Evolutionary conservation across 306 rosid genomes (phyloP).

Genomic region (Cicer judaicum): DNA sequence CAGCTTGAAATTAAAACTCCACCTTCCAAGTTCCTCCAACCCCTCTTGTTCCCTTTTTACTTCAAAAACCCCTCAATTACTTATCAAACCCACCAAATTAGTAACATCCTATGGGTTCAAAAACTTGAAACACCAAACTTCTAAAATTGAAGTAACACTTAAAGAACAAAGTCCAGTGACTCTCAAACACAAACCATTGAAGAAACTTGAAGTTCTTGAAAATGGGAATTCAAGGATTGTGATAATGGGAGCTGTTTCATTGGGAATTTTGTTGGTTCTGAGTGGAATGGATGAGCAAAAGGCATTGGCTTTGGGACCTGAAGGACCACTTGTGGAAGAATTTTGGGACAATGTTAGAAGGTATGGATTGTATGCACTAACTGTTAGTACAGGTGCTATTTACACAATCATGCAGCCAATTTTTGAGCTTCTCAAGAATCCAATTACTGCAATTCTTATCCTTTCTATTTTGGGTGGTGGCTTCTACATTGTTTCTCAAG

Average conservation of each 20-base stretch:
- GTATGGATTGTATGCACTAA: slow-evolving; percentile 82
- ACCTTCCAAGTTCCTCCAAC: slow-evolving; percentile 38
- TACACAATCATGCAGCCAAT: slow-evolving; percentile 72
- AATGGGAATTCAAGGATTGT: slow-evolving; percentile 50
- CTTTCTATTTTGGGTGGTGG: slow-evolving; percentile 68
- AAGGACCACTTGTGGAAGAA: slow-evolving; percentile 92
- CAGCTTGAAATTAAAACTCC: slow-evolving; percentile 52
- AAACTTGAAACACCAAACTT: slow-evolving; percentile 29
- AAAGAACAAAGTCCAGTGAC: neutral
- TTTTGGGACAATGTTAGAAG: slow-evolving; percentile 96
- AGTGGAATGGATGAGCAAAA: slow-evolving; percentile 61
- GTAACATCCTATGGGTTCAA: slow-evolving; percentile 14
- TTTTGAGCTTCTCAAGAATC: slow-evolving; percentile 76
- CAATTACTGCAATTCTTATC: slow-evolving; percentile 80
- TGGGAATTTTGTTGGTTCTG: slow-evolving; percentile 63
- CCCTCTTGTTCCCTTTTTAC: slow-evolving; percentile 35
- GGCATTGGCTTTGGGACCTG: slow-evolving; percentile 88
- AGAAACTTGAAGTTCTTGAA: slow-evolving; percentile 8
- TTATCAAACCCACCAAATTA: slow-evolving; percentile 42
- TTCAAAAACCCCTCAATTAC: slow-evolving; percentile 33
- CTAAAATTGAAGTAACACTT: slow-evolving; percentile 4
- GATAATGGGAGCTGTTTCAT: slow-evolving; percentile 68
- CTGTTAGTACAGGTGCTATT: slow-evolving; percentile 83
- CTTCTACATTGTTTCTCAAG: slow-evolving; percentile 71
- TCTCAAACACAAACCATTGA: slow-evolving; percentile 3